phyloP scores from a whole-genome alignment of 2,329 filamentous ascomycete species.

The Colletotrichum coccodes region DNA sequence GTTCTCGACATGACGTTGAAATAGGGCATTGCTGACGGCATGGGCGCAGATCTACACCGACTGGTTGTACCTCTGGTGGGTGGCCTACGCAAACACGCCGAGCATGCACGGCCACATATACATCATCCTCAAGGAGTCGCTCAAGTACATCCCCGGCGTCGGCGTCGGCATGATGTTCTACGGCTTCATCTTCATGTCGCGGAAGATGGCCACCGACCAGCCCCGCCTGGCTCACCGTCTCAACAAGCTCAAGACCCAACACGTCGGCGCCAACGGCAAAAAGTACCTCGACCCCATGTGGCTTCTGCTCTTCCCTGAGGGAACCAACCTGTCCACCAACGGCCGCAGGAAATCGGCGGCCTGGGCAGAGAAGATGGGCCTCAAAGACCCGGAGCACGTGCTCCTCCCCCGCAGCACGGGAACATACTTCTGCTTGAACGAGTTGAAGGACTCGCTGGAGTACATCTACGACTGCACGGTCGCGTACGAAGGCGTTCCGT shows the following conservation, averaged over 20 bases:
- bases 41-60: conserved; percentile 78
- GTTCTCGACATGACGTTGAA: background rate
- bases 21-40: conserved; percentile 29
- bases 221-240: conserved; percentile 80
- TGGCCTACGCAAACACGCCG: conserved; percentile 81
- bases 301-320: conserved; percentile 88
- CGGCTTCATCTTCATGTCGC: conserved; percentile 91
- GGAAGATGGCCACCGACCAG: conserved; percentile 86
- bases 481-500: conserved; percentile 93
- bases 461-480: conserved; percentile 95
- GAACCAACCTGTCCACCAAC: conserved; percentile 81
- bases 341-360: conserved; percentile 75
- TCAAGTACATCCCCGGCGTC: conserved; percentile 83
- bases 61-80: conserved; percentile 95
- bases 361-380: conserved; percentile 81
- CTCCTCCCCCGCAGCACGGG: conserved; percentile 85
- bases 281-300: conserved; percentile 83
- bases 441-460: conserved; percentile 78
- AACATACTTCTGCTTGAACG: conserved; percentile 80
- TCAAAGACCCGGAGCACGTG: conserved; percentile 78
- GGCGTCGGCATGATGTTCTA: conserved; percentile 87
- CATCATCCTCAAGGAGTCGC: conserved; percentile 89
- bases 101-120: conserved; percentile 87
- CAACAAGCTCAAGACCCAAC: conserved; percentile 70
- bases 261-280: conserved; percentile 62